Conservation (phyloP, 495 filamentous ascomycete species). For the Podospora tetraspora region DNA sequence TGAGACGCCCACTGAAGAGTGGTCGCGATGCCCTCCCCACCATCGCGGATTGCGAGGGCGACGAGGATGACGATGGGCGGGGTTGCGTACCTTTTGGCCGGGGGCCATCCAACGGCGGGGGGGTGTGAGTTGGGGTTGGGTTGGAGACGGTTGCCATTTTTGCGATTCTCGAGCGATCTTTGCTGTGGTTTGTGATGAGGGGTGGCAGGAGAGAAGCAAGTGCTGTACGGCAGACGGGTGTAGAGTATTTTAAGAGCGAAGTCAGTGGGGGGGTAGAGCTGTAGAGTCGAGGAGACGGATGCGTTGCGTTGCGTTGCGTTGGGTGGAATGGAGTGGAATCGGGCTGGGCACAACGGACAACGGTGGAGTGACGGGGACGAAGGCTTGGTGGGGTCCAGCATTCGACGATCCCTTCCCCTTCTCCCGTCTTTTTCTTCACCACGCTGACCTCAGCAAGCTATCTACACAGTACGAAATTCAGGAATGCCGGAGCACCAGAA, state of each 20-base stretch:
- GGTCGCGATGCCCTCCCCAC: background rate
- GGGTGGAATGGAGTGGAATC: background rate
- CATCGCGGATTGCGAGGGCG: background rate
- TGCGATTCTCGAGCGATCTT: conserved; percentile 1
- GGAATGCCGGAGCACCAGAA: background rate
- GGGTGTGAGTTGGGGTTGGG: conserved; percentile 35
- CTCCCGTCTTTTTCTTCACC: background rate
- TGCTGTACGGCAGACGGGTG: background rate
- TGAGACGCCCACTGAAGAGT: background rate
- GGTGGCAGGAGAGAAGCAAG: background rate
- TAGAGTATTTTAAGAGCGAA: background rate
- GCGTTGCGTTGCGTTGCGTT: background rate
- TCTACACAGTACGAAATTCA: background rate
- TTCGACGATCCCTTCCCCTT: background rate
- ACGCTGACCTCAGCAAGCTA: background rate
- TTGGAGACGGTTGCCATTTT: conserved; percentile 37
- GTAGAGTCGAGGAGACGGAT: background rate
- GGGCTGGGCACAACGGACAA: background rate
- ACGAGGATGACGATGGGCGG: background rate
- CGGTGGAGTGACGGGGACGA: background rate
- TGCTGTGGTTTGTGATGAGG: background rate
- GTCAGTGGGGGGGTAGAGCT: background rate
- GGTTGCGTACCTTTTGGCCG: conserved; percentile 67
- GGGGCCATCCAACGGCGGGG: conserved; percentile 46
- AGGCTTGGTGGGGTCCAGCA: background rate